Conservation (phyloP, 768 basidiomycete species). For the Termitomyces sp. region DNA sequence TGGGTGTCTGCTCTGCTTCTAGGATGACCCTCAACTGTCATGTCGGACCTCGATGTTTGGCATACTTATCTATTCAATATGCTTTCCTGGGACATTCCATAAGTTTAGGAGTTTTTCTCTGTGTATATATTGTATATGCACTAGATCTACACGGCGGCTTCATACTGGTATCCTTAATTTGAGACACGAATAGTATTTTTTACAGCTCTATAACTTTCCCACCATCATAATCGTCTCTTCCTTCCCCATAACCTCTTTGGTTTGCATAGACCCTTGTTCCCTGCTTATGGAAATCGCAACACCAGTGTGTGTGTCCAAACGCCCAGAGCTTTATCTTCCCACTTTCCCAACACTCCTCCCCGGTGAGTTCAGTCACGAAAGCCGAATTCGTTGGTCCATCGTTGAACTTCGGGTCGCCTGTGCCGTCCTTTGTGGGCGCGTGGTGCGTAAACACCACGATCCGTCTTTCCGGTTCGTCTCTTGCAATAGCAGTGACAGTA, state of each 20-base stretch:
- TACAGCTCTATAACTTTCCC: conserved; percentile 7
- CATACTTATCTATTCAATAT: not conserved
- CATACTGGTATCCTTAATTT: not conserved
- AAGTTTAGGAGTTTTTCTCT: not conserved
- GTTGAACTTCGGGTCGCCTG: conserved; percentile 27
- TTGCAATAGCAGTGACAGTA: conserved; percentile 21
- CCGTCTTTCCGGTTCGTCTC: conserved; percentile 25
- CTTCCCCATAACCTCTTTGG: conserved; percentile 26
- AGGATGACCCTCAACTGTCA: not conserved
- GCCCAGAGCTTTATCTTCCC: conserved; percentile 31
- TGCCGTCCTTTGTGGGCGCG: conserved; percentile 33
- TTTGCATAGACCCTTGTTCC: conserved; percentile 34
- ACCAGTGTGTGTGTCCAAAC: conserved; percentile 41
- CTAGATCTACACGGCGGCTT: too few relatives aligned
- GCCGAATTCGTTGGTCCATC: conserved; percentile 24
- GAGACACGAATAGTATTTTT: not conserved
- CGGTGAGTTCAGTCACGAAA: conserved; percentile 30
- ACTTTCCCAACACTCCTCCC: conserved; percentile 23
- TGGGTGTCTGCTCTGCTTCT: not conserved
- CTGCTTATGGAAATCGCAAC: conserved; percentile 30
- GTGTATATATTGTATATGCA: not conserved
- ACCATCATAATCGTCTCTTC: not conserved
- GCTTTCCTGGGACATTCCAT: not conserved
- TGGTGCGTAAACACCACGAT: conserved; percentile 38
- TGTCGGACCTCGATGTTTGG: not conserved